Evolutionary conservation across 306 rosid genomes (phyloP), one percentile per base, ranked within the genome.

Genomic region (Macrotyloma uniflorum): DNA sequence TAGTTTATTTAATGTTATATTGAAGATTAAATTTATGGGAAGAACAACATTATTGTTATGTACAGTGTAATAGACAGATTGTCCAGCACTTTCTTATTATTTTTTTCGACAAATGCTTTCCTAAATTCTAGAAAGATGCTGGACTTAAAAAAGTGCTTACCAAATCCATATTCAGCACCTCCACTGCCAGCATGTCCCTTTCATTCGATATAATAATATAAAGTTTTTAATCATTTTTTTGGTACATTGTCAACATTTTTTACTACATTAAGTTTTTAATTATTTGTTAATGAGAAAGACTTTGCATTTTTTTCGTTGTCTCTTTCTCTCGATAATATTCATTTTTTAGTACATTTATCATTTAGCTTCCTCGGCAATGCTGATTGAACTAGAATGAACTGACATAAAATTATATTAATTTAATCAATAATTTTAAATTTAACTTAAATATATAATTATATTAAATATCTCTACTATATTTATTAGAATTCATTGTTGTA

Each of bases 111-210:
- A 13, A 67, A 26, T 53, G 54, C 12, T 72, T 33, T 36, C 5
- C 36, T 54, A 15, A 70, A 30, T 49, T 28, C 32, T 47, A 47
- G 49, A 75, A 33, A 22, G 64, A 65, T 51, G 74, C 45, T 36
- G n/a, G 36, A 73, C 38, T 40, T 38, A 15, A 36, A 73, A n/a
- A 61, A 15, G 76, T 77, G 68, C 59, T 74, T 38, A 54, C 81
- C 75, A 24, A 35, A 28, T 67, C 81, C 81, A 66, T 23, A 23
- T 24, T 26, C 54, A 51, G 15, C 43, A 36, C 45, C 67, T 5
- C 19, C 81, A 8, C 14, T 3, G 43, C 75, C 61, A 24, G 61
- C 82, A 23, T 78, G 57, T 54, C 53, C n/a, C 38, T 38, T 18
- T 76, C 85, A 8, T 11, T 13, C 67, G 3, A n/a, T 63, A 38